Conservation (phyloP, 2,329 filamentous ascomycete species). For the Phyllosticta ampelicida region DNA sequence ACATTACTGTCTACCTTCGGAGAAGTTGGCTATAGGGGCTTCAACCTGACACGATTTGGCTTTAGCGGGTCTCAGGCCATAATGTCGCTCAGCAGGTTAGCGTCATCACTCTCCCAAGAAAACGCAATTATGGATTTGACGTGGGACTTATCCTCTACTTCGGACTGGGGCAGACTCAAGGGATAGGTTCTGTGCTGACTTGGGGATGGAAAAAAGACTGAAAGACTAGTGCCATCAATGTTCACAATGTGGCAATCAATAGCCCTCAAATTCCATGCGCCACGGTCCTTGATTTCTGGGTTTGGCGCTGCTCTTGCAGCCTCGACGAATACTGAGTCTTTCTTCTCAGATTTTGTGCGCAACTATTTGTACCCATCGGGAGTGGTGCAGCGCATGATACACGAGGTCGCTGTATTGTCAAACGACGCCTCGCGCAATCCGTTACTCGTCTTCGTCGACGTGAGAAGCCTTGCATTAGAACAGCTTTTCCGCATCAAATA, state of each 20-base stretch:
- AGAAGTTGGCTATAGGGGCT: too few relatives aligned
- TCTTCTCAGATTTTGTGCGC: background rate
- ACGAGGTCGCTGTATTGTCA: constrained; percentile 12
- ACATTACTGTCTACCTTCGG: too few relatives aligned
- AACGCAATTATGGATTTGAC: background rate
- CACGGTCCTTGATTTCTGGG: background rate
- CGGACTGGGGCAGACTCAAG: background rate
- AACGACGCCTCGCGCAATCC: constrained; percentile 1
- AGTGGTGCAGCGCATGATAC: constrained; percentile 12
- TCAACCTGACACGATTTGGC: too few relatives aligned
- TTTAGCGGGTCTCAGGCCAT: too few relatives aligned
- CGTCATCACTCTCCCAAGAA: background rate
- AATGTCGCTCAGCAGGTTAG: too few relatives aligned
- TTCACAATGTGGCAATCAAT: background rate
- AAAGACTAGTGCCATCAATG: background rate
- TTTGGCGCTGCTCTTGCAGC: background rate
- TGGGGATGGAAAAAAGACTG: background rate
- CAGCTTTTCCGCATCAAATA: constrained; percentile 14
- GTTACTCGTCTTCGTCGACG: constrained; percentile 7
- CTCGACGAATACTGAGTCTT: background rate
- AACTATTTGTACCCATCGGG: constrained; percentile 14
- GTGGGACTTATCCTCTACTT: background rate
- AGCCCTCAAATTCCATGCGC: background rate
- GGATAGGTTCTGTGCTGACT: background rate
- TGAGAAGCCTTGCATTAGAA: background rate